These are phyloP conservation scores for Gelatoporia subvermispora DNA, from an alignment of 768 basidiomycete species.

Conservation along the genomic window DNA sequence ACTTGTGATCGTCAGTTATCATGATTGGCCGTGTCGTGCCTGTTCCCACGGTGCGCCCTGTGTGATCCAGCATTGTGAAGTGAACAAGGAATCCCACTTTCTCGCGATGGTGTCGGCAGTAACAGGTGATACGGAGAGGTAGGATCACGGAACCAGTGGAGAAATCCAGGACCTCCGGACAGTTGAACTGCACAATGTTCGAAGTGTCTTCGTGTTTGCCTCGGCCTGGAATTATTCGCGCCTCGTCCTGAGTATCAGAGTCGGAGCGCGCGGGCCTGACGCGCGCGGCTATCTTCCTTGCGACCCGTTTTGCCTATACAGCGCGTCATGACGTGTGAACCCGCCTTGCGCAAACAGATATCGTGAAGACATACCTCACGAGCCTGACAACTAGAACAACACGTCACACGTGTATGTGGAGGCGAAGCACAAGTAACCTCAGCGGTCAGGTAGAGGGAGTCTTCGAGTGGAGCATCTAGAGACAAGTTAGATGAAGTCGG, in stretches of 20 bases:
- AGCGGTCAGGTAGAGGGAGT: conserved; percentile 67
- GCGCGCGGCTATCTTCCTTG: conserved; percentile 82
- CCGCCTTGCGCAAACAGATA: conserved; percentile 1
- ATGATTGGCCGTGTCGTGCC: conserved; percentile 88
- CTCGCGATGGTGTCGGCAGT: conserved; percentile 97
- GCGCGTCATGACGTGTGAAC: conserved; percentile 6
- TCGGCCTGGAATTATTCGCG: conserved; percentile 31
- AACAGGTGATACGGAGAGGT: conserved; percentile 96
- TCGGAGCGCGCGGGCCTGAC: conserved; percentile 75
- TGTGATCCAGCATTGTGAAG: conserved; percentile 77
- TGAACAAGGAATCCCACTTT: conserved; percentile 92
- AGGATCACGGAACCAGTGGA: conserved; percentile 80
- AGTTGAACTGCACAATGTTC: conserved; percentile 95
- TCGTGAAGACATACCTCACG: conserved; percentile 61
- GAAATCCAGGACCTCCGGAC: conserved; percentile 85
- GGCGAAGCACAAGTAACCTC: conserved; percentile 78
- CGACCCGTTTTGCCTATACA: conserved; percentile 76
- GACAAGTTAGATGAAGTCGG: conserved; percentile 8
- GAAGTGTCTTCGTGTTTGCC: conserved; percentile 63
- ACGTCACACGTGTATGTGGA: conserved; percentile 70
- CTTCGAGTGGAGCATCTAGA: conserved; percentile 61
- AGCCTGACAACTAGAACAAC: conserved; percentile 83
- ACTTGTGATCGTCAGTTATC: conserved; percentile 99
- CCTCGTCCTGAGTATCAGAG: conserved; percentile 61
- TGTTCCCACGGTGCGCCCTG: conserved; percentile 74